These are phyloP conservation scores for Graphilbum sp. DNA, from an alignment of 2,329 filamentous ascomycete species.

Conservation along the genomic window DNA sequence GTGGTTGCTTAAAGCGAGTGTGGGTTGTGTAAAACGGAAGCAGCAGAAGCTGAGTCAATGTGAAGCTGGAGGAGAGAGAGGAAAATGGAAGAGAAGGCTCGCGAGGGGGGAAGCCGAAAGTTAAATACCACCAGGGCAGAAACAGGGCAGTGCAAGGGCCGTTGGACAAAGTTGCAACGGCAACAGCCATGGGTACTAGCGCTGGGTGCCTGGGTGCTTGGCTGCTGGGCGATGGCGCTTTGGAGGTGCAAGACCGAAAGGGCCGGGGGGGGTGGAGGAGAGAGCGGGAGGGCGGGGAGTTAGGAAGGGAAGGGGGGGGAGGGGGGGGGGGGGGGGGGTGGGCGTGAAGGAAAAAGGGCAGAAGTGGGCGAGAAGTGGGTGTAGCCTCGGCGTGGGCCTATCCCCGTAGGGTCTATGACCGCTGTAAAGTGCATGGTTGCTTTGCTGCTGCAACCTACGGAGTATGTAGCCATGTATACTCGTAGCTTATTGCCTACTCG, in stretches of 20 bases:
- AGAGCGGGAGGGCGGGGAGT: constrained; percentile 2
- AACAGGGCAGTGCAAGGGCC: background rate
- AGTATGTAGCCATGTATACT: too few species aligned
- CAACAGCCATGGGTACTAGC: background rate
- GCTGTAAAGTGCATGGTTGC: too few species aligned
- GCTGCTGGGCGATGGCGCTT: background rate
- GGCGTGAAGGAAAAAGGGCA: too few species aligned
- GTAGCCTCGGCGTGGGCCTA: too few species aligned
- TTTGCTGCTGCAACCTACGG: too few species aligned
- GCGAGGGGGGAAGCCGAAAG: constrained; percentile 5
- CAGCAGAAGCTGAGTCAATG: constrained; percentile 19
- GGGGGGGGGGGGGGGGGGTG: too few species aligned
- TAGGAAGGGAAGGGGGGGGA: too few species aligned
- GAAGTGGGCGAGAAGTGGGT: too few species aligned
- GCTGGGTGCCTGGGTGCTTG: background rate
- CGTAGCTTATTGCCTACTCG: too few species aligned
- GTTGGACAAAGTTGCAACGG: background rate
- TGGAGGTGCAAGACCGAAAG: background rate
- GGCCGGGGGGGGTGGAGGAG: background rate
- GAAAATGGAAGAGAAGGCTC: constrained; percentile 6
- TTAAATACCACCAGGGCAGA: constrained; percentile 6
- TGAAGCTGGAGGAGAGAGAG: constrained; percentile 3
- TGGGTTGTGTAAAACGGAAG: constrained; percentile 21
- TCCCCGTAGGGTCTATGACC: too few species aligned
- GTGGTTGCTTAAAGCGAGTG: constrained; percentile 32